Evolutionary conservation across 1,284 basidiomycete species (phyloP).

Genomic region (Apiotrichum gracile): DNA sequence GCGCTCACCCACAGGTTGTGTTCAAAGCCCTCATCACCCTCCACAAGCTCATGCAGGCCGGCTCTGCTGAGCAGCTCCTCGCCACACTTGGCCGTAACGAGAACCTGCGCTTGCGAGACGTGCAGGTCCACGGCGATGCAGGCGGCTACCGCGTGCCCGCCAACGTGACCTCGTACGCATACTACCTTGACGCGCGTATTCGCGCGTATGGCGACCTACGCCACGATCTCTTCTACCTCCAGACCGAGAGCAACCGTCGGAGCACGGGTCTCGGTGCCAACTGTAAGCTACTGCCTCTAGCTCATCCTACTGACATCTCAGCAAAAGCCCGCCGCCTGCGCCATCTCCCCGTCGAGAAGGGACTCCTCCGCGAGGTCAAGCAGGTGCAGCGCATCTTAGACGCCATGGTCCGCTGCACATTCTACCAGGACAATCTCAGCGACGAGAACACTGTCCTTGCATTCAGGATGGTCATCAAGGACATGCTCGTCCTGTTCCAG

Average conservation of each 20-base stretch:
- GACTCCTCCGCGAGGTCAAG: conserved; percentile 84
- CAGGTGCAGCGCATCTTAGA: conserved; percentile 86
- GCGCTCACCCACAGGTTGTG: conserved; percentile 59
- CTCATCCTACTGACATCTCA: conserved; percentile 1
- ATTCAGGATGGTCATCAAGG: conserved; percentile 92
- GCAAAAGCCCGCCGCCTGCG: conserved; percentile 63
- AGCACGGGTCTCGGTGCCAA: conserved; percentile 41
- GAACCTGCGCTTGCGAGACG: conserved; percentile 69
- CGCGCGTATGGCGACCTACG: conserved; percentile 83
- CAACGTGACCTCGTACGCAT: conserved; percentile 79
- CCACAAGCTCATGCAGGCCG: conserved; percentile 89
- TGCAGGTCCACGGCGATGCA: conserved; percentile 55
- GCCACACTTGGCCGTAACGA: conserved; percentile 72
- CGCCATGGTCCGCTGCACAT: conserved; percentile 72
- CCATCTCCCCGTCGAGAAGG: conserved; percentile 91
- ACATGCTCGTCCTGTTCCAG: conserved; percentile 90
- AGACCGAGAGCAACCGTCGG: conserved; percentile 77
- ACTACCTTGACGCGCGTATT: conserved; percentile 84
- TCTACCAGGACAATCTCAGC: conserved; percentile 87
- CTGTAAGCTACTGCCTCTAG: conserved; percentile 32
- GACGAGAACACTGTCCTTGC: conserved; percentile 88
- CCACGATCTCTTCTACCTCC: conserved; percentile 86
- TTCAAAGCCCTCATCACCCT: conserved; percentile 95
- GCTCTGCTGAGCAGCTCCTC: conserved; percentile 84
- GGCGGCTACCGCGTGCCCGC: conserved; percentile 72